Conservation (phyloP, 768 basidiomycete genomes). For the Crassisporium funariophilum region DNA sequence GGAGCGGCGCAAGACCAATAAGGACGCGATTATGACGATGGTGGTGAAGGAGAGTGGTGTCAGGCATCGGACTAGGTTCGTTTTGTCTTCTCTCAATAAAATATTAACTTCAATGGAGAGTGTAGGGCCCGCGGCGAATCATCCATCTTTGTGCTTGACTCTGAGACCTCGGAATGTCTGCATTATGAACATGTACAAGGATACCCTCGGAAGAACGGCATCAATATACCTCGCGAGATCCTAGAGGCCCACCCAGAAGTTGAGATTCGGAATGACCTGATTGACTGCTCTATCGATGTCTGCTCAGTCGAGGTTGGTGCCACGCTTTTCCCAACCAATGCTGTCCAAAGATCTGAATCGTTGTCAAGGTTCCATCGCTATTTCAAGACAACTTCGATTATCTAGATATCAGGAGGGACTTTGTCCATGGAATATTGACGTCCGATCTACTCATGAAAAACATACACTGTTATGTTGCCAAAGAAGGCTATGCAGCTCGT, state of each 20-base stretch:
- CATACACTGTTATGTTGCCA: slow-evolving; percentile 87
- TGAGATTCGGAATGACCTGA: slow-evolving; percentile 85
- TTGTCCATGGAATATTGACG: slow-evolving; percentile 91
- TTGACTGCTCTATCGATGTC: slow-evolving; percentile 88
- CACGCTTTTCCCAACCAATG: neutral
- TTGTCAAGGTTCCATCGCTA: slow-evolving; percentile 79
- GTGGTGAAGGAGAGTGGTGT: slow-evolving; percentile 82
- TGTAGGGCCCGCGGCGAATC: slow-evolving; percentile 71
- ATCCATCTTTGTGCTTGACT: slow-evolving; percentile 77
- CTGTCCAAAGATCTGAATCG: neutral
- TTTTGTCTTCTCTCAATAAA: slow-evolving; percentile 2
- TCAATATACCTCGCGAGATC: slow-evolving; percentile 77
- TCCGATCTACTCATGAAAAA: slow-evolving; percentile 95
- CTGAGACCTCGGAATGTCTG: slow-evolving; percentile 76
- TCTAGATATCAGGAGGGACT: slow-evolving; percentile 86
- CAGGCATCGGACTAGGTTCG: slow-evolving; percentile 73
- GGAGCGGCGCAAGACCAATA: slow-evolving; percentile 81
- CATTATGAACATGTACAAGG: slow-evolving; percentile 81
- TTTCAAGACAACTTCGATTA: slow-evolving; percentile 99
- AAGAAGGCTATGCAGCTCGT: slow-evolving; percentile 89
- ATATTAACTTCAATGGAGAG: neutral
- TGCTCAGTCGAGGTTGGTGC: slow-evolving; percentile 87
- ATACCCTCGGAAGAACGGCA: slow-evolving; percentile 62
- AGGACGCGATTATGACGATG: slow-evolving; percentile 97
- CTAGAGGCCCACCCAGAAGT: slow-evolving; percentile 74